Base-by-base conservation (phyloP, 2,329 filamentous ascomycete species). In the Xylariaceae sp. region DNA sequence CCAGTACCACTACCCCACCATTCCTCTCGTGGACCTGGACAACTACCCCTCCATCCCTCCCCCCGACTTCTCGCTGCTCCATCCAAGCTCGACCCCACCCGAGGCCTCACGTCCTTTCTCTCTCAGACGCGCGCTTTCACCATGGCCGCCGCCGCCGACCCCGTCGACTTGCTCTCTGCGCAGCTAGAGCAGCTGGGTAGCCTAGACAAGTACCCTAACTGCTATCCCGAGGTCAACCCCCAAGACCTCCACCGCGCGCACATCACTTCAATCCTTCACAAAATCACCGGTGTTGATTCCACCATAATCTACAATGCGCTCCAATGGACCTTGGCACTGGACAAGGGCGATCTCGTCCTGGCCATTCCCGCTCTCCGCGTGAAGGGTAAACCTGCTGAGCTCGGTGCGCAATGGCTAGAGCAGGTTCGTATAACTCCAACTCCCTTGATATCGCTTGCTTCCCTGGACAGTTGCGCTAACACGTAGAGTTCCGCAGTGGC, bases 261-360 rank as follows among this genome's bases (percentile, higher is more conserved):
- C 69, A 81, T 95, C 60, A 85, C 87, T 58, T 77, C 85, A 42
- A 75, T 88, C 47, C 74, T 95, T 41, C 75, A 81, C 35, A 75
- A 81, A 26, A 80, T 90, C 57, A 88, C 86, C 2, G 87, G 86
- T 27, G 86, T 89, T 31, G 86, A 89, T 55, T 70, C 78, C 35
- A 75, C 79, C 51, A 83, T 90, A 64, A 85, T 95, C 68, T 91
- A 88, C 73, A 82, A 83, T 30, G 83, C 84, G 39, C 75, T 95
- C 42, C 81, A 87, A 74, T 92, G 88, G 88, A 92, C 89, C 4
- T 77, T 83, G 59, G 83, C 85, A 39, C 77, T 91, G 27, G 89
- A 94, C 61, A 90, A 91, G 75, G 90, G 90, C 47, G 90, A 95
- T 72, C 74, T 95, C 63, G 81, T 88, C 51, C 73, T 95, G 46